Evolutionary conservation across 352 stramenopile species (phyloP), one percentile per base, ranked within the genome.

Genomic region (Pythium phragmitis): DNA sequence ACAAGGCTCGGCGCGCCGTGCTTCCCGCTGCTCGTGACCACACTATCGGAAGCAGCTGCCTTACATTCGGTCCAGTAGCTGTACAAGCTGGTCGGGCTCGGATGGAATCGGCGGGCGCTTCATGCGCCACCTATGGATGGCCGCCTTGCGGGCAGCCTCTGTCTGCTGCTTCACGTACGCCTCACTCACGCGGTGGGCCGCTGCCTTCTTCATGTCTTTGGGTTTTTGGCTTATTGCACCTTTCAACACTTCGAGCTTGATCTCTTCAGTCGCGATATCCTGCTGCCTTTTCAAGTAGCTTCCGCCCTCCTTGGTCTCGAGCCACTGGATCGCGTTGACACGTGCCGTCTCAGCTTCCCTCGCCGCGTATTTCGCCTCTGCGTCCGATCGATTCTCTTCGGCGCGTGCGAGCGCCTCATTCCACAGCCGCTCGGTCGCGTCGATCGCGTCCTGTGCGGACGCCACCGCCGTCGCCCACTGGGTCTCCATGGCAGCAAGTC

Each of bases 241-340:
- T 13, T 57, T 75, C 41, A 80, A 70, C 7, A 89, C 65, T 0
- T 77, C 69, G 6, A 75, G 61, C 45, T 89, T 89, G 63, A 90
- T 55, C 46, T 88, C 73, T 8, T 77, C 75, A 0, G 67, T 80
- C 6, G 72, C 77, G 4, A 66, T 56, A 3, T 60, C 52, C 6
- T 76, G 62, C 23, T 88, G 75, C 51, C 84, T 80, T 69, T 89
- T 91, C 9, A 87, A 23, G 43, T 76, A 89, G 30, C 51, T 59
- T 51, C 88, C 86, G 47, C 78, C 84, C 1, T 91, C 80, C 47
- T 88, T 91, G 4, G 74, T 76, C 17, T 85, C 75, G 7, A 92
- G 68, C 81, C 80, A 91, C n/a, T 84, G 57, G 9, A 73, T 61
- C 21, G 78, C 78, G 7, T 53, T 47, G 9, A 60, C 34, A 0